Evolutionary conservation across 345 rosid species (phyloP).

Genomic region (Citrus medica): DNA sequence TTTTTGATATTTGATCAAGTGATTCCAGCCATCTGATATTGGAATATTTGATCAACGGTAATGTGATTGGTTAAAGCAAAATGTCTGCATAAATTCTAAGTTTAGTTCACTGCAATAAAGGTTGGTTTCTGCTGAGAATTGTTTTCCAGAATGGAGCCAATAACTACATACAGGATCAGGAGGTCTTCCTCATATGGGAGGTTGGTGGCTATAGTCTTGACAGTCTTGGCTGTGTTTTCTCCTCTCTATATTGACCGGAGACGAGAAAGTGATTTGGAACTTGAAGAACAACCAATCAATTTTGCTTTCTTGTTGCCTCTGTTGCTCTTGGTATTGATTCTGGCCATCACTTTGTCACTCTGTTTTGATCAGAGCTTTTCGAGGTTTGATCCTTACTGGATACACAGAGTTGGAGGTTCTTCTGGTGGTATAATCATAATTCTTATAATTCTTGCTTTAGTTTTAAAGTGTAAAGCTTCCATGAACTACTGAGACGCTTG

Average conservation of each 20-base stretch:
- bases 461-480: constrained; percentile 53
- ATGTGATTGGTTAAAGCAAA: not conserved
- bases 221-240: constrained; percentile 57
- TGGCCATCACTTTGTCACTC: constrained; percentile 51
- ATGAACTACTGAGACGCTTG: not conserved
- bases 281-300: constrained; percentile 39
- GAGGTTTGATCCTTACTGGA: constrained; percentile 79
- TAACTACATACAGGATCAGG: constrained; percentile 12
- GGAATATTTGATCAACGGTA: not conserved
- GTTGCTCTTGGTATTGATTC: constrained; percentile 49
- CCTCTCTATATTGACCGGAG: constrained; percentile 61
- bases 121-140: not conserved
- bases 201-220: constrained; percentile 52
- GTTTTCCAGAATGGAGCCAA: constrained; percentile 35
- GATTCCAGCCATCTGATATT: not conserved
- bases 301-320: constrained; percentile 43
- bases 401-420: constrained; percentile 88
- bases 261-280: constrained; percentile 30
- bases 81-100: not conserved
- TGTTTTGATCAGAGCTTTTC: constrained; percentile 55
- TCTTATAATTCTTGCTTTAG: constrained; percentile 61
- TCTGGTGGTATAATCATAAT: constrained; percentile 67
- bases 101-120: not conserved
- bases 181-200: constrained; percentile 47
- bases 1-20: not conserved